Conservation (phyloP, 768 basidiomycete species). For the Crepidotus variabilis region DNA sequence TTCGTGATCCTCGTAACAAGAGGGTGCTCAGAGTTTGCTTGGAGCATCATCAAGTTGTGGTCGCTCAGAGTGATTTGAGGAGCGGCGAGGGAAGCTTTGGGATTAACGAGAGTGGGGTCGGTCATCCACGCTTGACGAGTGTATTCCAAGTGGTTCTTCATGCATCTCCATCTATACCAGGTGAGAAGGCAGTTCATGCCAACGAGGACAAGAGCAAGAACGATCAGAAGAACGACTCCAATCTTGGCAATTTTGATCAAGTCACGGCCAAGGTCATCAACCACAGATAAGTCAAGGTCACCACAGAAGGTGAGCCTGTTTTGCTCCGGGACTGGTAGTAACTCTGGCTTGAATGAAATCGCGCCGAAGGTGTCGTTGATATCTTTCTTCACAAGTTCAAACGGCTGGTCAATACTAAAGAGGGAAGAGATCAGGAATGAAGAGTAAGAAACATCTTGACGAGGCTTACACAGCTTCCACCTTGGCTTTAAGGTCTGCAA, state of each 20-base stretch:
- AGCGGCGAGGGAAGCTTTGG: conserved; percentile 25
- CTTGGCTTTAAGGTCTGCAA: conserved; percentile 67
- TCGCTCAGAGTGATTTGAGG: conserved; percentile 63
- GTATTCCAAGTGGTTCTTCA: conserved; percentile 59
- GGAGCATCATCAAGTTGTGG: conserved; percentile 77
- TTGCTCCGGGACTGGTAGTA: conserved; percentile 73
- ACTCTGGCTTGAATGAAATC: conserved; percentile 67
- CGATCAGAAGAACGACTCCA: conserved; percentile 68
- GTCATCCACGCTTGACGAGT: conserved; percentile 76
- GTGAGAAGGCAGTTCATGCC: conserved; percentile 73
- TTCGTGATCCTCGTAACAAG: conserved; percentile 66
- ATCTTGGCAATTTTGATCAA: conserved; percentile 80
- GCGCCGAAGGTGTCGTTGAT: conserved; percentile 83
- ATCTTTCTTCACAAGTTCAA: conserved; percentile 82
- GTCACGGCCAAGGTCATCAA: conserved; percentile 81
- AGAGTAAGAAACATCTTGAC: not conserved
- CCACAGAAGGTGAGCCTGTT: conserved; percentile 72
- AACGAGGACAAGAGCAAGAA: conserved; percentile 70
- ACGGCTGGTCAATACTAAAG: conserved; percentile 75
- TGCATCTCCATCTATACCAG: conserved; percentile 84
- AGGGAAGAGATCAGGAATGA: conserved; percentile 2
- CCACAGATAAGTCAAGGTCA: conserved; percentile 73
- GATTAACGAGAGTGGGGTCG: conserved; percentile 60
- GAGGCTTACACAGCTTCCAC: conserved; percentile 63
- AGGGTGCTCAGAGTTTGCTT: conserved; percentile 67